Base-by-base conservation (phyloP, 2,329 filamentous ascomycete species). In the Xylogone sp. region DNA sequence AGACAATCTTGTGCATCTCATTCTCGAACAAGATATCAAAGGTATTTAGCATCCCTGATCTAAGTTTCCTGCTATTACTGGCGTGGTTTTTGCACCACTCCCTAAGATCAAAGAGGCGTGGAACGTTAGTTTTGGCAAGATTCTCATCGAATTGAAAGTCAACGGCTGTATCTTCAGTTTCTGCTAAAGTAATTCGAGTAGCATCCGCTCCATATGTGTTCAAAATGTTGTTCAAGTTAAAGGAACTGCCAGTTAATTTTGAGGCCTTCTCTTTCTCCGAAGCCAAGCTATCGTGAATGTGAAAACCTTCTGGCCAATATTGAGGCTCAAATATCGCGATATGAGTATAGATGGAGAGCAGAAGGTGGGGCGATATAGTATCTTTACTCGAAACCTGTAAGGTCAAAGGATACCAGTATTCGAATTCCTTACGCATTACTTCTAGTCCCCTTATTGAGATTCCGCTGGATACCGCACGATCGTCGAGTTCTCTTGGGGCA, bases 191-290 rank as follows among this genome's bases (percentile, higher is more conserved):
- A 62, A 97, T 88, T 67, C 93, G 83, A 42, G 88, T 87, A 12
- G 94, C 94, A 68, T 97, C 94, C 7, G 94, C 93, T 65, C 94
- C 94, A 63, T 94, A 99, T 70, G 99, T 99, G 62, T 85, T 81
- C 13, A 93, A 87, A 22, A 92, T 81, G 56, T 97, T 89, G 49
- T 85, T 81, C 48, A 97, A 77, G 10, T 94, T 97, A 69, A 99
- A 79, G 77, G 99, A 99, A 75, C 97, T 99, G 56, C 94, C 94
- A 0, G 92, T 97, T 49, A 87, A 93, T 77, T 99, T 99, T 69
- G 84, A 88, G 94, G 97, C 97, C 82, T 99, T 99, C 68, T 96
- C 90, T 46, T 93, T 93, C 68, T 99, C 99, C 58, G 99, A 79
- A 70, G 96, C 83, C 64, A 97, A 74, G 72, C 97, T 93, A 1